These are phyloP conservation scores for Schizochytrium sp. DNA, from an alignment of 108 stramenopile species.

Conservation along the genomic window DNA sequence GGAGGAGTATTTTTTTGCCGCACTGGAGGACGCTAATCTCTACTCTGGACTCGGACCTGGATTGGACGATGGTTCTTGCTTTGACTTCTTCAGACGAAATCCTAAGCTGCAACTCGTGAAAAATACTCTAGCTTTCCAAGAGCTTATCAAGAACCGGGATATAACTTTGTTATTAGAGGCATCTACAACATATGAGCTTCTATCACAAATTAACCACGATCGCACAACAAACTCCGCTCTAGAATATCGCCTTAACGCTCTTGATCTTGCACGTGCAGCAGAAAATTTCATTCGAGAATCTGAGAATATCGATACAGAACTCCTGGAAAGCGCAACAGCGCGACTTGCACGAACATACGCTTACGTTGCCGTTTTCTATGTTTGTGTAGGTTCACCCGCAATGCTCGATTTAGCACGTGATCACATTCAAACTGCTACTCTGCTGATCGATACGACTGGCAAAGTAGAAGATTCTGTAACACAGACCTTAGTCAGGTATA, in stretches of 20 bases:
- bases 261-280: slow-evolving; percentile 15
- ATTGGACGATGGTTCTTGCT: not conserved
- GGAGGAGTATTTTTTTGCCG: slow-evolving; percentile 15
- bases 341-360: slow-evolving; percentile 13
- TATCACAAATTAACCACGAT: slow-evolving; percentile 20
- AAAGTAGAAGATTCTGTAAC: slow-evolving; percentile 35
- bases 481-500: slow-evolving; percentile 31
- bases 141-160: not conserved
- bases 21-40: slow-evolving; percentile 10
- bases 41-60: not conserved
- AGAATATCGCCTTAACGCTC: slow-evolving; percentile 28
- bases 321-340: slow-evolving; percentile 26
- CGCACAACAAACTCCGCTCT: not conserved
- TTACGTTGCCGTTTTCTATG: slow-evolving; percentile 29
- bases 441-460: slow-evolving; percentile 17
- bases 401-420: slow-evolving; percentile 36
- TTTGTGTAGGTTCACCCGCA: not conserved
- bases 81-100: not conserved
- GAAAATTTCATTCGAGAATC: not conserved
- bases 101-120: slow-evolving; percentile 37
- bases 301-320: not conserved
- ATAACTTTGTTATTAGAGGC: slow-evolving; percentile 1
- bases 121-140: not conserved
- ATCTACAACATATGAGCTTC: not conserved
- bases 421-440: not conserved